Evolutionary conservation across 768 basidiomycete species (phyloP).

Genomic region (Collybia sp.): DNA sequence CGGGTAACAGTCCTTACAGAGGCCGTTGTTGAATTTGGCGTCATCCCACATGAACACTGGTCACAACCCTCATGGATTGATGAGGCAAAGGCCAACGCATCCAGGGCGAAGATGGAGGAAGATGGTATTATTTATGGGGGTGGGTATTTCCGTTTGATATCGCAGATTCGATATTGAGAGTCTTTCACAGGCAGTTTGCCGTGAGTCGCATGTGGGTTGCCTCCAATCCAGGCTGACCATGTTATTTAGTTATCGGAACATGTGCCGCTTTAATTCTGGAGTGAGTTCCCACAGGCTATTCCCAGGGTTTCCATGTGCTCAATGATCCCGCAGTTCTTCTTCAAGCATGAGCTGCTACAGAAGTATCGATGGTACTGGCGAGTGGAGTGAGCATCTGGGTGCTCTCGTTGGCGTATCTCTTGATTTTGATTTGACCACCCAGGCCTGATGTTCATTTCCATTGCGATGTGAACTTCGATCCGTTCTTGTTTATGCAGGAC

Average conservation of each 20-base stretch:
- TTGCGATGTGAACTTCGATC: slow-evolving; percentile 66
- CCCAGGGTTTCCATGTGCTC: slow-evolving; percentile 22
- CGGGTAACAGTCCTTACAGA: slow-evolving; percentile 19
- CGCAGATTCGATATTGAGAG: neutral
- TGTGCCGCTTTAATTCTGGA: slow-evolving; percentile 75
- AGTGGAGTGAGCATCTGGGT: slow-evolving; percentile 30
- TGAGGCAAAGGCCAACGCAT: slow-evolving; percentile 54
- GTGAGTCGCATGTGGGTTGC: slow-evolving; percentile 13
- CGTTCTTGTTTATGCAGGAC: slow-evolving; percentile 73
- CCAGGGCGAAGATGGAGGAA: slow-evolving; percentile 58
- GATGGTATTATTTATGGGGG: slow-evolving; percentile 40
- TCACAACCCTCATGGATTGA: slow-evolving; percentile 76
- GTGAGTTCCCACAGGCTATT: slow-evolving; percentile 25
- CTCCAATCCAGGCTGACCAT: neutral
- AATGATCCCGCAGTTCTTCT: slow-evolving; percentile 55
- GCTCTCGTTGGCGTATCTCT: slow-evolving; percentile 1
- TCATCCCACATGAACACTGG: slow-evolving; percentile 71
- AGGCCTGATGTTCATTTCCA: slow-evolving; percentile 73
- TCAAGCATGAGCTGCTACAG: slow-evolving; percentile 60
- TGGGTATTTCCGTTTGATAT: slow-evolving; percentile 13
- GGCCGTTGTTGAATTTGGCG: slow-evolving; percentile 44
- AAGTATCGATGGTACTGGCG: slow-evolving; percentile 78
- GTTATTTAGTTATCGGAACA: slow-evolving; percentile 57
- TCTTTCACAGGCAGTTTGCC: slow-evolving; percentile 19
- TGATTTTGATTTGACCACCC: slow-evolving; percentile 18